phyloP scores from a whole-genome alignment of 2,329 filamentous ascomycete genomes.

The Stagonosporopsis rhizophila region DNA sequence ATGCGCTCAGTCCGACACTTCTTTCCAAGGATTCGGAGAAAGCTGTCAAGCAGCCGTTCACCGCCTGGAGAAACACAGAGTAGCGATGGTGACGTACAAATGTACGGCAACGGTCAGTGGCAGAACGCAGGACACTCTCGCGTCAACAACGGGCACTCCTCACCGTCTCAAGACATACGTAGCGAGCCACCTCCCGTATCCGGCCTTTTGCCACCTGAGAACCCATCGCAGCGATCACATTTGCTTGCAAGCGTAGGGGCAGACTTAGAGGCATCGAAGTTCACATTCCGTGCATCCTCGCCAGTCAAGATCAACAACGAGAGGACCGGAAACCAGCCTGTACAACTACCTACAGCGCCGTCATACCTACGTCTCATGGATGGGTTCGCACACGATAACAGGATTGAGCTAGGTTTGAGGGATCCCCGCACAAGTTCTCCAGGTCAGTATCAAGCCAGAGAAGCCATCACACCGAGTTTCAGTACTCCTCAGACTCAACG shows the following conservation, averaged over 20 bases:
- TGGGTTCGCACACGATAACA: constrained; percentile 30
- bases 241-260: constrained; percentile 10
- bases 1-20: constrained; percentile 40
- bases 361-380: constrained; percentile 46
- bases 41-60: constrained; percentile 21
- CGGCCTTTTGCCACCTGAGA: constrained; percentile 31
- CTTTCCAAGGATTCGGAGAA: constrained; percentile 34
- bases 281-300: constrained; percentile 32
- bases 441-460: neutral
- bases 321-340: neutral
- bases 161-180: constrained; percentile 4
- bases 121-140: neutral
- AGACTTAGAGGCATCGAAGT: constrained; percentile 16
- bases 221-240: constrained; percentile 10
- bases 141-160: neutral
- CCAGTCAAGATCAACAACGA: constrained; percentile 18
- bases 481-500: constrained; percentile 1
- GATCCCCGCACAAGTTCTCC: constrained; percentile 33
- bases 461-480: constrained; percentile 4
- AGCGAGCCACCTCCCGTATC: constrained; percentile 32
- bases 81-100: neutral
- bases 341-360: constrained; percentile 28
- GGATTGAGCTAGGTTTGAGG: constrained; percentile 34
- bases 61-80: constrained; percentile 4
- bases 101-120: constrained; percentile 24